Base-by-base conservation (phyloP, 2,329 filamentous ascomycete genomes). In the Curvularia spicifera region DNA sequence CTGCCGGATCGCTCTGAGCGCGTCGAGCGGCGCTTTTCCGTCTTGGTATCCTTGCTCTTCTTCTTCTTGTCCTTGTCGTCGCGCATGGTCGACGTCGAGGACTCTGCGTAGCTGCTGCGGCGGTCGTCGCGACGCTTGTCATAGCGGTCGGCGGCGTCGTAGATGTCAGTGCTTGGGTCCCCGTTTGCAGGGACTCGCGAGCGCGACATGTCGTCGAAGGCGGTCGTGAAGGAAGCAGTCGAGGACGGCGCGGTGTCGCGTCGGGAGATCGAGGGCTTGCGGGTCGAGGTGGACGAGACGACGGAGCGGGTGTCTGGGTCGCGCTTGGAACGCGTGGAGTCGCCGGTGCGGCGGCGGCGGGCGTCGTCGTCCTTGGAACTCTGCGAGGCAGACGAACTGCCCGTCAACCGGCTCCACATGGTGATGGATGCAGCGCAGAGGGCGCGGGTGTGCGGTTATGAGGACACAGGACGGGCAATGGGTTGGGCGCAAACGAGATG, bases 211-310 rank as follows among this genome's bases (percentile, higher is more conserved):
- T 69, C 63, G 67, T 72, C 72, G 18, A 71, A 69, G 49, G 78
- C 78, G 42, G 79, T 80, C 20, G 70, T 76, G 67, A 77, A 80
- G 20, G 76, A 77, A 28, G 73, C 71, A 20, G 72, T 70, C 15
- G 75, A 78, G 29, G 73, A 71, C 28, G 68, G 66, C 40, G 68
- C 69, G 54, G 64, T 59, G 51, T 75, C 71, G 63, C 68, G 69
- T 46, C 69, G 63, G 5, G 73, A 70, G 5, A 63, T 65, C 6
- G 73, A 68, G 3, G 73, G 73, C 57, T 64, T 74, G 43, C 75
- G 69, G 26, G 70, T 68, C 3, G 76, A 76, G 24, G 68, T 68
- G 5, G 72, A 73, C 7, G 75, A 75, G 56, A 76, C 72, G 26
- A 74, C 64, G 8, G 75, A 78, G 55, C 72, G 73, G 42, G 67